These are phyloP conservation scores for Platismatia glauca DNA, from an alignment of 495 filamentous ascomycete species.

Conservation along the genomic window DNA sequence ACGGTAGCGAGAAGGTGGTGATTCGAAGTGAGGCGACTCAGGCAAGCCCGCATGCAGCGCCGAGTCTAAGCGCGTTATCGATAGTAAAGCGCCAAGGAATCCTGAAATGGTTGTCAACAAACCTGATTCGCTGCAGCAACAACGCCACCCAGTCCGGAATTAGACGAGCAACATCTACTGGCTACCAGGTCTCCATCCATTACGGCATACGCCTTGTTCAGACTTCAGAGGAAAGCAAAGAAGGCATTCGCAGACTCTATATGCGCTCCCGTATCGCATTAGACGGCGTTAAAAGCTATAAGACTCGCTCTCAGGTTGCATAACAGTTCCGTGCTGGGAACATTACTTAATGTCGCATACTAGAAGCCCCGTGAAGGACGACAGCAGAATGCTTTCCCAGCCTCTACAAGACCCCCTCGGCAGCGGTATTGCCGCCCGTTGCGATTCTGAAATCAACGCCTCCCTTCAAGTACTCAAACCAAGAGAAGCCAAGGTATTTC, in stretches of 20 bases:
- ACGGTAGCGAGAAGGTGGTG: background rate
- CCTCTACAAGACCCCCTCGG: background rate
- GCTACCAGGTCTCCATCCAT: background rate
- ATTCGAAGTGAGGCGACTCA: conserved; percentile 12
- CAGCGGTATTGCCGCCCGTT: conserved; percentile 12
- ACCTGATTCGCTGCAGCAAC: background rate
- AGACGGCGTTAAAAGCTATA: background rate
- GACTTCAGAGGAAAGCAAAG: background rate
- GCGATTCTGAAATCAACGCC: conserved; percentile 19
- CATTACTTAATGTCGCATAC: background rate
- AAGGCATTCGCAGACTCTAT: background rate
- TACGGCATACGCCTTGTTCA: background rate
- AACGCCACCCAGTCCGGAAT: background rate
- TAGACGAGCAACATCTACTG: background rate
- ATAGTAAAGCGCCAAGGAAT: background rate
- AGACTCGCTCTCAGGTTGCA: background rate
- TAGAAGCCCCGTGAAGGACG: background rate
- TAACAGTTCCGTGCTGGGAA: too few species aligned
- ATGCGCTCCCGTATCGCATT: background rate
- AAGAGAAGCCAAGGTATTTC: conserved; percentile 22
- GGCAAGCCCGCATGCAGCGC: background rate
- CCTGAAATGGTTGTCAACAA: background rate
- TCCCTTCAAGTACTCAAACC: conserved; percentile 24
- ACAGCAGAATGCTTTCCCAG: background rate
- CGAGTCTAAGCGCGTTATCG: conserved; percentile 7